A percentile compares a stretch with the other conserved stretches of the same genome.
Conservation (phyloP, 2,329 filamentous ascomycete genomes). For the Aspergillus awamori region DNA sequence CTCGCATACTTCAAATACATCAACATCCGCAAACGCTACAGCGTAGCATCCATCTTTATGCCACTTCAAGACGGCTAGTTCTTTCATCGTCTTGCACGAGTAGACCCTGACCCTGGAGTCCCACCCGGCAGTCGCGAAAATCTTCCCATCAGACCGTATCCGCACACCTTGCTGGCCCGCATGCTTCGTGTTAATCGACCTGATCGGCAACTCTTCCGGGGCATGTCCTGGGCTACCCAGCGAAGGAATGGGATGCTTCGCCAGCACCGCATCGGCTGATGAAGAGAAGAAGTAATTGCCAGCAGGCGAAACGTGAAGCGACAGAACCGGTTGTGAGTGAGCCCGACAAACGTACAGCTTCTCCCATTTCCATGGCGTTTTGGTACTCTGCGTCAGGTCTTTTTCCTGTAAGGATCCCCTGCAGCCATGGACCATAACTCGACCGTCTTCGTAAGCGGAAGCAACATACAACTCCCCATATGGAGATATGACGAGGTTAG, state of each 20-base stretch:
- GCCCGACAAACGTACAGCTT: slow-evolving; percentile 65
- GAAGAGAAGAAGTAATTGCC: slow-evolving; percentile 73
- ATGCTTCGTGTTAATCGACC: slow-evolving; percentile 76
- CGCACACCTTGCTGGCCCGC: slow-evolving; percentile 82
- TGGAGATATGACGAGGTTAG: slow-evolving; percentile 61
- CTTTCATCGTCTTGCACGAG: slow-evolving; percentile 75
- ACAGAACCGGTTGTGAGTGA: slow-evolving; percentile 81
- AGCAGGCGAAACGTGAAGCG: slow-evolving; percentile 60
- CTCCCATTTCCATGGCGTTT: slow-evolving; percentile 50
- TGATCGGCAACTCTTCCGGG: slow-evolving; percentile 53
- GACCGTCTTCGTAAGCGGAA: slow-evolving; percentile 84
- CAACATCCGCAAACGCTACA: slow-evolving; percentile 66
- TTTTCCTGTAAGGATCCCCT: slow-evolving; percentile 41
- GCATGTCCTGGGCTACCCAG: slow-evolving; percentile 9
- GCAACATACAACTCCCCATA: slow-evolving; percentile 62
- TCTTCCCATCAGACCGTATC: slow-evolving; percentile 75
- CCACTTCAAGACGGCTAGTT: slow-evolving; percentile 92
- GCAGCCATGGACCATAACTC: slow-evolving; percentile 67
- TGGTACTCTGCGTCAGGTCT: slow-evolving; percentile 25
- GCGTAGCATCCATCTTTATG: slow-evolving; percentile 86
- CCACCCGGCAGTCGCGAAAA: slow-evolving; percentile 93
- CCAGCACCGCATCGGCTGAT: slow-evolving; percentile 76
- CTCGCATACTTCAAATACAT: neutral
- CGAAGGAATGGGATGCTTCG: slow-evolving; percentile 69
- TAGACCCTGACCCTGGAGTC: slow-evolving; percentile 82